Evolutionary conservation across 805 yeast genomes (phyloP), one percentile per base, ranked within the genome.

Genomic region (Candida maesae): DNA sequence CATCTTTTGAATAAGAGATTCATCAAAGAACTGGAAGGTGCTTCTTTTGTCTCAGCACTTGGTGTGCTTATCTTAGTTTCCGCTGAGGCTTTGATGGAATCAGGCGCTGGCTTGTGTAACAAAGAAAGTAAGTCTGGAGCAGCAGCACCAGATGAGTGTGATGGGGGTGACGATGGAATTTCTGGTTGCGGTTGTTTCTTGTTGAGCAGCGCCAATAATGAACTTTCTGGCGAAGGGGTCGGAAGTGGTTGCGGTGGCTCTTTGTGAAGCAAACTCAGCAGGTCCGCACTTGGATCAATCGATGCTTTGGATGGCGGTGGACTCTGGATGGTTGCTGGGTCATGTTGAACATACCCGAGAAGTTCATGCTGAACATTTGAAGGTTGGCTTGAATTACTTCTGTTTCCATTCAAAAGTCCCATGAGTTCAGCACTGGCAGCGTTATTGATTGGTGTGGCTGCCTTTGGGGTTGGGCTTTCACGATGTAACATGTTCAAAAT

Each of bases 121-220:
- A 52, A 33, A 13, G 18, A 45, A 41, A 55, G 21, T 16, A 53
- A 36, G 14, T 54, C 55, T 18, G 41, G 39, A 12, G 59, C 54
- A 17, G 52, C 46, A 2, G 47, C 31, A 1, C 52, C 55, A 11
- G 44, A 20, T 19, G 44, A 36, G 11, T 45, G 44, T 14, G 24
- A 9, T 32, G 35, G 23, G 19, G 39, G 44, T 26, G 31, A 13
- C 11, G 16, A 11, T n/a, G n/a, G n/a, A n/a, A n/a, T n/a, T n/a
- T n/a, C n/a, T n/a, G n/a, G n/a, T n/a, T n/a, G n/a, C 13, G 30
- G 24, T 18, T 14, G 47, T 3, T 24, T 39, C 38, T 12, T 21
- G 10, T 21, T 40, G 36, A 19, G 27, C 7, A 33, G 43, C 23
- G n/a, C 34, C 23, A 23, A 20, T 32, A 32, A 15, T 9, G 28